These are phyloP conservation scores for Aspergillus terreus DNA, from an alignment of 2,329 filamentous ascomycete species.

Conservation along the genomic window DNA sequence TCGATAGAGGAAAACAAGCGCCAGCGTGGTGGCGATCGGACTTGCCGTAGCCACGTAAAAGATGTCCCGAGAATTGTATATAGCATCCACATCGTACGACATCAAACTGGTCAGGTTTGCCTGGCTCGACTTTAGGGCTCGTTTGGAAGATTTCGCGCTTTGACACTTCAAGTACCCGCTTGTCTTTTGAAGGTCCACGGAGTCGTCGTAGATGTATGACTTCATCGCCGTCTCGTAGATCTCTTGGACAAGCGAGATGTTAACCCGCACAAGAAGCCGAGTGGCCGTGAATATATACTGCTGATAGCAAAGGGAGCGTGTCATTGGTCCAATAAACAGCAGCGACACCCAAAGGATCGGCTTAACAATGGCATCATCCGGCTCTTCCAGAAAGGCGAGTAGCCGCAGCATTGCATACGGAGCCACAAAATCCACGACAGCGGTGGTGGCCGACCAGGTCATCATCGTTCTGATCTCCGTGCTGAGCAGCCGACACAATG, in stretches of 20 bases:
- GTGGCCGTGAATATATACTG: constrained; percentile 58
- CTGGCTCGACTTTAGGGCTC: constrained; percentile 38
- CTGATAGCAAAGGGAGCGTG: constrained; percentile 51
- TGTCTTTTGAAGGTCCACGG: constrained; percentile 8
- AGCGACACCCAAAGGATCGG: constrained; percentile 55
- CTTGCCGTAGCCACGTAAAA: constrained; percentile 47
- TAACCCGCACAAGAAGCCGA: constrained; percentile 54
- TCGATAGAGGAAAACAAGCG: constrained; percentile 51
- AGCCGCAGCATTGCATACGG: constrained; percentile 55
- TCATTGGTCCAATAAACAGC: constrained; percentile 50
- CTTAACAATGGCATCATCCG: constrained; percentile 42
- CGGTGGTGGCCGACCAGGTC: constrained; percentile 20
- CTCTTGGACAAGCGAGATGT: constrained; percentile 56
- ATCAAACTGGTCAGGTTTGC: constrained; percentile 56
- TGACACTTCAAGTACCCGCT: constrained; percentile 8
- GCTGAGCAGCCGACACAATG: constrained; percentile 21
- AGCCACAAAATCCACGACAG: constrained; percentile 47
- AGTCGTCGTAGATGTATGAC: constrained; percentile 53
- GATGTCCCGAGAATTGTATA: constrained; percentile 52
- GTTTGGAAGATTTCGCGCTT: constrained; percentile 14
- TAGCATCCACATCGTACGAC: constrained; percentile 56
- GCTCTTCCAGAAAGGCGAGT: constrained; percentile 50
- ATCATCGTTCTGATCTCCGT: constrained; percentile 25
- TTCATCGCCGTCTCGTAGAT: constrained; percentile 54
- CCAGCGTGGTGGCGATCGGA: constrained; percentile 47